Evolutionary conservation across 768 basidiomycete species (phyloP), one percentile per base, ranked within the genome.

Genomic region (Mycena olivaceomarginata): DNA sequence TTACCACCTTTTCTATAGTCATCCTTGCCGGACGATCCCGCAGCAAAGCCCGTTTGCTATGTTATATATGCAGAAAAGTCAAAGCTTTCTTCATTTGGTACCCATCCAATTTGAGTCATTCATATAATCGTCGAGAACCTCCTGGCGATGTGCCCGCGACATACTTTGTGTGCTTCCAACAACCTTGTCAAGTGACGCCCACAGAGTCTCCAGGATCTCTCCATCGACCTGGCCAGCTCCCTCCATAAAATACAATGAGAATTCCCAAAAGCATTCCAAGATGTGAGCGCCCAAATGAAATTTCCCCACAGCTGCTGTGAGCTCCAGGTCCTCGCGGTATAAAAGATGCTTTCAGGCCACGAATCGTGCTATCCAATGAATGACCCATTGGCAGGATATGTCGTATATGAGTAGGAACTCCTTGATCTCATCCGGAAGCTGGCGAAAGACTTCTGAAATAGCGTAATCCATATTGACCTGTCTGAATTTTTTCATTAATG

Each of bases 161-260:
- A 85, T 85, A 0, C 77, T 79, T 0, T 82, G 57, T 0, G 82
- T 81, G 11, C 79, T 82, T 0, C 79, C 41, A 0, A 83, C 82
- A 0, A 84, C 79, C 2, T 82, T 76, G 48, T 87, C 87, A 0
- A 87, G 71, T 0, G 72, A 43, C 0, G 81, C 70, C 86, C 86
- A 88, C 0, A 87, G 57, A 0, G 84, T 85, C 46, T 87, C 86
- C 10, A 88, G 43, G 5, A 87, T 85, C 51, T 87, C 84, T 0
- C 85, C 84, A 64, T 86, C 84, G 0, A 85, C 59, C 9, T 84
- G 77, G 0, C 84, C 83, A 0, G 77, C 79, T 0, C 86, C 86
- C 2, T 53, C 59, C 15, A 88, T 81, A 39, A 82, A 86, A 18
- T 76, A 77, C 0, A 81, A 80, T 3, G 81, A 79, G 63, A 70